Evolutionary conservation across 441 rosid species (phyloP).

Genomic region (Croton laevigatus): DNA sequence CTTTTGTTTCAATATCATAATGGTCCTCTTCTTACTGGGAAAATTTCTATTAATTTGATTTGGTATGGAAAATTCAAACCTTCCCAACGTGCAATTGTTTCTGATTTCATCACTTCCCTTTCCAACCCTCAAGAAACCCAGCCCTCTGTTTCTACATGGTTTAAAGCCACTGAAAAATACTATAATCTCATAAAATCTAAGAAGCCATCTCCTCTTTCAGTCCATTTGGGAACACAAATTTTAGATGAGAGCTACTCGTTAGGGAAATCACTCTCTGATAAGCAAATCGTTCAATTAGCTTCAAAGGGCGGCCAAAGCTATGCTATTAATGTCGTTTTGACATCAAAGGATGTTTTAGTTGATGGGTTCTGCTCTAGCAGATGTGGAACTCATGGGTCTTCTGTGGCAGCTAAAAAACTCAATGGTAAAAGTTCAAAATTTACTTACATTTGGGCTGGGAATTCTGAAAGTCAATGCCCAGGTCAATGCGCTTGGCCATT

Average conservation of each 20-base stretch:
- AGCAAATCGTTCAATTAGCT: slow-evolving; percentile 51
- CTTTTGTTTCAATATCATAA: slow-evolving; percentile 44
- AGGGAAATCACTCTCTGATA: slow-evolving; percentile 49
- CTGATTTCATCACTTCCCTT: slow-evolving; percentile 47
- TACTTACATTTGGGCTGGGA: slow-evolving; percentile 79
- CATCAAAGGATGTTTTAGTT: slow-evolving; percentile 65
- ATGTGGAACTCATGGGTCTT: slow-evolving; percentile 63
- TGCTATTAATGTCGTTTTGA: slow-evolving; percentile 65
- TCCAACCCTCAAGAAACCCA: slow-evolving; percentile 17
- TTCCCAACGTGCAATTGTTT: slow-evolving; percentile 50
- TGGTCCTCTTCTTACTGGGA: slow-evolving; percentile 57
- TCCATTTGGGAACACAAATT: slow-evolving; percentile 47
- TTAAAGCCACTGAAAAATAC: slow-evolving; percentile 61
- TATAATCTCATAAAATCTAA: slow-evolving; percentile 33
- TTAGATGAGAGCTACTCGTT: slow-evolving; percentile 52
- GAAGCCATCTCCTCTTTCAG: slow-evolving; percentile 24
- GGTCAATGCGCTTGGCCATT: slow-evolving; percentile 85
- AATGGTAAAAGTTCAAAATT: slow-evolving; percentile 40
- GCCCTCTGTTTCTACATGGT: slow-evolving; percentile 74
- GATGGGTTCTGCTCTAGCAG: slow-evolving; percentile 60
- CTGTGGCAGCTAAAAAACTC: slow-evolving; percentile 25
- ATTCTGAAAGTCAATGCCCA: slow-evolving; percentile 69
- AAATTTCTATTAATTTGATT: slow-evolving; percentile 49
- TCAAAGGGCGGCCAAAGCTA: slow-evolving; percentile 47
- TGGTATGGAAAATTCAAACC: slow-evolving; percentile 67